Evolutionary conservation across 768 basidiomycete genomes (phyloP).

Genomic region (Boletellus ananiceps): DNA sequence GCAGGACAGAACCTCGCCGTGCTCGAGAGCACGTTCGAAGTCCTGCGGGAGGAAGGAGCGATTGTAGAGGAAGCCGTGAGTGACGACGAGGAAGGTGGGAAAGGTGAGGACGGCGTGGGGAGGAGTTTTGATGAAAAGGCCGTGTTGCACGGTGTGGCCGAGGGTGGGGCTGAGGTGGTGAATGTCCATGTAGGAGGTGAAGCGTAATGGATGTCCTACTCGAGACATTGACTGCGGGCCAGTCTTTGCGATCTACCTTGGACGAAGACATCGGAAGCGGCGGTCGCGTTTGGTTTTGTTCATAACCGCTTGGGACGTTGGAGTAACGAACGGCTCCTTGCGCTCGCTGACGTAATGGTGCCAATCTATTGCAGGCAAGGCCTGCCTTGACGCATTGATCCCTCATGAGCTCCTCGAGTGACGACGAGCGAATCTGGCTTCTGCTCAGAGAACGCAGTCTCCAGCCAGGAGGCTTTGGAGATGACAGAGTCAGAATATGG

Average conservation of each 20-base stretch:
- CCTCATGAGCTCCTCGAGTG: conserved; percentile 19
- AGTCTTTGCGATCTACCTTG: background rate
- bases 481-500: conserved; percentile 54
- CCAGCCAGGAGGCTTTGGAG: conserved; percentile 59
- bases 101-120: conserved; percentile 13
- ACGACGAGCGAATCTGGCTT: conserved; percentile 41
- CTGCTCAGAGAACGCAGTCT: conserved; percentile 45
- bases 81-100: conserved; percentile 34
- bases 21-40: conserved; percentile 53
- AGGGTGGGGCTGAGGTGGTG: conserved; percentile 9
- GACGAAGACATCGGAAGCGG: no score
- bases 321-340: no score
- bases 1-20: conserved; percentile 78
- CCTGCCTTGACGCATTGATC: conserved; percentile 10
- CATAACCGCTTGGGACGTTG: no score
- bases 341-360: conserved; percentile 20
- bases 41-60: conserved; percentile 59
- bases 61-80: conserved; percentile 60
- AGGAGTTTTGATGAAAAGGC: conserved; percentile 44
- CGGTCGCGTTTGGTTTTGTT: no score
- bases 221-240: background rate
- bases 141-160: conserved; percentile 19
- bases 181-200: conserved; percentile 16
- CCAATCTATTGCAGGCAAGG: background rate
- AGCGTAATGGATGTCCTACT: conserved; percentile 2